Evolutionary conservation across 2,329 filamentous ascomycete species (phyloP).

Genomic region (Pseudonectria foliicola): DNA sequence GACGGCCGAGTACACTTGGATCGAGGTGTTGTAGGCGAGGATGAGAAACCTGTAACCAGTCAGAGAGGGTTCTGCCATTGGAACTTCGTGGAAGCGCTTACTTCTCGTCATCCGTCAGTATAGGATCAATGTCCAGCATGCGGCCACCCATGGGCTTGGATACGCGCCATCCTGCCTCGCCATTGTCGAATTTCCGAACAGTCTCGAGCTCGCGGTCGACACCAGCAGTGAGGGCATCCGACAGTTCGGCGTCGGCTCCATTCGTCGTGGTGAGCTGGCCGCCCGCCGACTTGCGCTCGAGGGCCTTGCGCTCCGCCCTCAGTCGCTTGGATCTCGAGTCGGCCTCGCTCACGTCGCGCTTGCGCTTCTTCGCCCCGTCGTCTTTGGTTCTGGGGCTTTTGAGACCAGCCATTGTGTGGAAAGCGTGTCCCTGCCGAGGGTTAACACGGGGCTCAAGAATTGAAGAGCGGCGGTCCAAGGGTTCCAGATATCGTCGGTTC

Average conservation of each 20-base stretch:
- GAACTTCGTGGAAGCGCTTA: constrained; percentile 29
- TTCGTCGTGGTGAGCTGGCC: constrained; percentile 4
- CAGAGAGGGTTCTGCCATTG: constrained; percentile 3
- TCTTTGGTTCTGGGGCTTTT: constrained; percentile 27
- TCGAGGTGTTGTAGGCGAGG: constrained; percentile 62
- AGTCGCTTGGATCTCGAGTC: constrained; percentile 36
- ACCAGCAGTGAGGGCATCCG: constrained; percentile 9
- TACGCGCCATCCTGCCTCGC: constrained; percentile 46
- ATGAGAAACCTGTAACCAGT: constrained; percentile 56
- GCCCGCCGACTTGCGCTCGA: constrained; percentile 14
- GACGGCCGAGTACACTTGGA: constrained; percentile 74
- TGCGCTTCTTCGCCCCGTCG: constrained; percentile 38
- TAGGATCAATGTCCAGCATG: constrained; percentile 58
- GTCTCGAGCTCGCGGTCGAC: constrained; percentile 18
- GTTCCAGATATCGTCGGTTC: constrained; percentile 11
- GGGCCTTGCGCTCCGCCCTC: constrained; percentile 25
- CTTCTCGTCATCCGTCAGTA: constrained; percentile 55
- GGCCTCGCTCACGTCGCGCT: constrained; percentile 37
- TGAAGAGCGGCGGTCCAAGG: constrained; percentile 10
- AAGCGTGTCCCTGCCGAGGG: constrained; percentile 3
- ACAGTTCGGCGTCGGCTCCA: constrained; percentile 9
- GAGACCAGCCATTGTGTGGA: constrained; percentile 27
- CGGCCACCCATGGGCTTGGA: constrained; percentile 59
- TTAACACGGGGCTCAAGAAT: constrained; percentile 4
- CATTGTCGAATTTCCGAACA: constrained; percentile 22